Evolutionary conservation across 1,284 basidiomycete genomes (phyloP).

Genomic region (Bjerkandera adusta): DNA sequence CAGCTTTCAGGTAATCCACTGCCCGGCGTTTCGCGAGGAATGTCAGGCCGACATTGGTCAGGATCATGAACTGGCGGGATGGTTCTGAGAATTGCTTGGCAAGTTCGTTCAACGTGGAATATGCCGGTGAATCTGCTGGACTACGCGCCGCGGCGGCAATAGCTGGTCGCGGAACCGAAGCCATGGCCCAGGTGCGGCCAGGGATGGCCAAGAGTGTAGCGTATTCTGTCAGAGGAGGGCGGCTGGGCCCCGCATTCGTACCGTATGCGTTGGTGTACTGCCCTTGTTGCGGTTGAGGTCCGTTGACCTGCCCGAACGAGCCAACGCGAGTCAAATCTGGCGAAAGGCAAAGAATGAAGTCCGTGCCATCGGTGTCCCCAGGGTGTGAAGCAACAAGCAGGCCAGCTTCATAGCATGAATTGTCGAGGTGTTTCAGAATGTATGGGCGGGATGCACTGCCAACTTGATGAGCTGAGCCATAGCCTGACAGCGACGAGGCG

Average conservation of each 20-base stretch:
- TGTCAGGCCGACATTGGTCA: slow-evolving; percentile 84
- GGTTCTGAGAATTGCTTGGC: slow-evolving; percentile 75
- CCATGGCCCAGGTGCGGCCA: slow-evolving; percentile 83
- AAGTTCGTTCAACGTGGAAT: slow-evolving; percentile 71
- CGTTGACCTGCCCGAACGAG: slow-evolving; percentile 56
- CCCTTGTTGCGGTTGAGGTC: slow-evolving; percentile 38
- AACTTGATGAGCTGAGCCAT: slow-evolving; percentile 42
- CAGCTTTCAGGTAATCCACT: slow-evolving; percentile 77
- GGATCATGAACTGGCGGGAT: slow-evolving; percentile 78
- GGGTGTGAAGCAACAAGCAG: slow-evolving; percentile 65
- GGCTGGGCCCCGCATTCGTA: slow-evolving; percentile 39
- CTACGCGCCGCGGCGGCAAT: slow-evolving; percentile 27
- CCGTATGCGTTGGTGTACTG: slow-evolving; percentile 40
- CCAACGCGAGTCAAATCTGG: slow-evolving; percentile 76
- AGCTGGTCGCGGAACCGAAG: slow-evolving; percentile 45
- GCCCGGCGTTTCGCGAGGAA: slow-evolving; percentile 84
- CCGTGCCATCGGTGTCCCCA: slow-evolving; percentile 70
- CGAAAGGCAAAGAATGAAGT: slow-evolving; percentile 73
- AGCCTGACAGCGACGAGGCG: slow-evolving; percentile 40
- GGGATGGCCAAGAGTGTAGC: slow-evolving; percentile 75
- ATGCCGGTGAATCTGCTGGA: slow-evolving; percentile 43
- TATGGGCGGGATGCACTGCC: slow-evolving; percentile 49
- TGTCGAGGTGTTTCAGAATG: slow-evolving; percentile 52
- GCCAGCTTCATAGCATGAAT: slow-evolving; percentile 62
- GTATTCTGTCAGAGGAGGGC: slow-evolving; percentile 71